A percentile compares a stretch with the other conserved stretches of the same genome.
Conservation (phyloP, 2,329 filamentous ascomycete species). For the Clarireedia homoeocarpa region DNA sequence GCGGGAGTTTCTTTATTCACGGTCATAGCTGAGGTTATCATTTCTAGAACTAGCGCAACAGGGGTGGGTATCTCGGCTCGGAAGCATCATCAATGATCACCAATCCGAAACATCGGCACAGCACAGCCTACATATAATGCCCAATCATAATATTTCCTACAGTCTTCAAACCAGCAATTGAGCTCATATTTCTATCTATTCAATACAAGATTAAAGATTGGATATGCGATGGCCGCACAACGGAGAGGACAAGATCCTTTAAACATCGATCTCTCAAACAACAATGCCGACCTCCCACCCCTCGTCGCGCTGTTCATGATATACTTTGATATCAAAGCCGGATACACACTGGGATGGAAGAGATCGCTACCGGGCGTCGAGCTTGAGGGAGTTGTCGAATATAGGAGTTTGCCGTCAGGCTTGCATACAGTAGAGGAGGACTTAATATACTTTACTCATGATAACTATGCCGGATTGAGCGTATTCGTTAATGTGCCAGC, state of each 20-base stretch:
- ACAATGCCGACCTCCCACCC: conserved; percentile 43
- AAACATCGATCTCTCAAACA: conserved; percentile 24
- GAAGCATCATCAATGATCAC: background rate
- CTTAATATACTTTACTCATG: conserved; percentile 89
- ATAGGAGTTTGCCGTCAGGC: conserved; percentile 91
- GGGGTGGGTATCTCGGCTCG: too few relatives aligned
- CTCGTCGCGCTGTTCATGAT: conserved; percentile 81
- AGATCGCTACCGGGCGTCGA: conserved; percentile 59
- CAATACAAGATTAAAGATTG: background rate
- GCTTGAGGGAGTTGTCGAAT: conserved; percentile 85
- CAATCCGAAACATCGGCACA: background rate
- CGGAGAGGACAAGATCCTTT: conserved; percentile 28
- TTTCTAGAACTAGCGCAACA: too few relatives aligned
- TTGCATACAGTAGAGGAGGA: conserved; percentile 83
- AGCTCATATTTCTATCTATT: background rate
- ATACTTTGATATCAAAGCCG: conserved; percentile 85
- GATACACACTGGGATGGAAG: conserved; percentile 89
- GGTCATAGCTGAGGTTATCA: too few relatives aligned
- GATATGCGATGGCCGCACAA: conserved; percentile 24
- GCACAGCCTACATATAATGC: background rate
- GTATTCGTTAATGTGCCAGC: conserved; percentile 83
- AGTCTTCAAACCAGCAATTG: background rate
- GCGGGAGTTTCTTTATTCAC: too few relatives aligned
- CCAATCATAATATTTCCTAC: conserved; percentile 1
- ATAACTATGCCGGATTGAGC: conserved; percentile 76